Percentiles rank a stretch among this genome's conserved stretches.
phyloP scores from a whole-genome alignment of 257 asterid species.

The Solanum stenotomum region DNA sequence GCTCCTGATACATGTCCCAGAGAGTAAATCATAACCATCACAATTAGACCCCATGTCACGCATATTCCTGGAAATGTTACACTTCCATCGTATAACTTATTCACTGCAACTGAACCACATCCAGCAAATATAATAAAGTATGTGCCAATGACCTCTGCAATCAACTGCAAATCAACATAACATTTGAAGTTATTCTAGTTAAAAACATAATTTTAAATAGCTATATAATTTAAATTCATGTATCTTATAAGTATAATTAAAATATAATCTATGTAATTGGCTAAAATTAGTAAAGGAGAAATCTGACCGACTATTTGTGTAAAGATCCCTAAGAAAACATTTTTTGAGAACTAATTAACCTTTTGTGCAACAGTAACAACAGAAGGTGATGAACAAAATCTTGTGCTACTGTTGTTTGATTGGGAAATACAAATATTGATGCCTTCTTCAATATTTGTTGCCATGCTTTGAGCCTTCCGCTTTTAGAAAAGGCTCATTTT shows the following conservation, averaged over 20 bases:
- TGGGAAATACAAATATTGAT: neutral
- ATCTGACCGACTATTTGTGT: neutral
- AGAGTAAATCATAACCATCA: slow-evolving; percentile 59
- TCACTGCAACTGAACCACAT: slow-evolving; percentile 56
- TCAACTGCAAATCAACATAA: slow-evolving; percentile 15
- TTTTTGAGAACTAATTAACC: neutral
- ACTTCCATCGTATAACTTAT: slow-evolving; percentile 35
- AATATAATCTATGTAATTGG: neutral
- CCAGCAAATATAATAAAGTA: slow-evolving; percentile 60
- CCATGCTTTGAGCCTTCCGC: too few species aligned
- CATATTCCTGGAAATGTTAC: slow-evolving; percentile 65
- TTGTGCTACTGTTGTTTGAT: neutral
- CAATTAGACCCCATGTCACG: slow-evolving; percentile 69
- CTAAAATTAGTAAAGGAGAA: neutral
- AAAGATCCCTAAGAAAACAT: neutral
- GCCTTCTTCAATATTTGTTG: neutral
- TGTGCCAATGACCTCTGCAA: slow-evolving; percentile 65
- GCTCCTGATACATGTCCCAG: slow-evolving; percentile 79
- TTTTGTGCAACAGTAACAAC: neutral
- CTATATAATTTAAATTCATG: too few species aligned
- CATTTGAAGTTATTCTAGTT: neutral
- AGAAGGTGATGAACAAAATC: neutral
- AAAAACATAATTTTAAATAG: too few species aligned
- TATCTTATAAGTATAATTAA: too few species aligned
- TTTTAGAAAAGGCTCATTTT: too few species aligned